phyloP scores from a whole-genome alignment of 2,329 filamentous ascomycete species.

The Pestalotiopsis sp. region DNA sequence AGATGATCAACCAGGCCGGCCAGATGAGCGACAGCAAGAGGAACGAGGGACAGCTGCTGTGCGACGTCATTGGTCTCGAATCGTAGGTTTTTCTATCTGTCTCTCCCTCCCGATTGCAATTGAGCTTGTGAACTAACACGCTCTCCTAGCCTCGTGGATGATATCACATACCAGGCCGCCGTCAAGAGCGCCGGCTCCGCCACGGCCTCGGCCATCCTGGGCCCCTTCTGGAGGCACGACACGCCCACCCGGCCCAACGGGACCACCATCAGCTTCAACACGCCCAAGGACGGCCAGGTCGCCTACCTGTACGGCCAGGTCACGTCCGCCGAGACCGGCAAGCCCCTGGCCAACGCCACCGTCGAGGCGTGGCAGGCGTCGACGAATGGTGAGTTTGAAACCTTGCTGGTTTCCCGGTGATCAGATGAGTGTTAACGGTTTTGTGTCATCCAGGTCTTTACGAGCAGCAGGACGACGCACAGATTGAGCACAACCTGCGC shows the following conservation, averaged over 20 bases:
- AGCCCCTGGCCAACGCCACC: conserved; percentile 56
- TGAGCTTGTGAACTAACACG: not conserved
- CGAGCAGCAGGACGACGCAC: conserved; percentile 11
- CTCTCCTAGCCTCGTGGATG: conserved; percentile 53
- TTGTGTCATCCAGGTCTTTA: conserved; percentile 13
- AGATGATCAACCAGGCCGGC: conserved; percentile 60
- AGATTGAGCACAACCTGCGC: conserved; percentile 9
- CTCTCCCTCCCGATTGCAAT: not conserved
- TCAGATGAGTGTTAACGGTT: not conserved
- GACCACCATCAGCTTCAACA: conserved; percentile 51
- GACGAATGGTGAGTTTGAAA: conserved; percentile 44
- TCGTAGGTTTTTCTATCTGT: conserved; percentile 28
- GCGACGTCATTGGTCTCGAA: conserved; percentile 65
- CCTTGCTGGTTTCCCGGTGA: not conserved
- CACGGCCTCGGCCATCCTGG: conserved; percentile 42
- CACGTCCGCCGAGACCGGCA: conserved; percentile 44
- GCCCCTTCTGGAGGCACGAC: conserved; percentile 68
- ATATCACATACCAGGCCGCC: conserved; percentile 63
- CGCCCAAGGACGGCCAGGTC: conserved; percentile 41
- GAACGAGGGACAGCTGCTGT: conserved; percentile 67
- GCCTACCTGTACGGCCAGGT: conserved; percentile 57
- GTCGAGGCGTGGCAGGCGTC: conserved; percentile 67
- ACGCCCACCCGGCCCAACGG: conserved; percentile 61
- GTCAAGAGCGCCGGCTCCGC: conserved; percentile 41
- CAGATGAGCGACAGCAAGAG: conserved; percentile 59